Conservation (phyloP, 1,284 basidiomycete species). For the Vanrija pseudolonga region DNA sequence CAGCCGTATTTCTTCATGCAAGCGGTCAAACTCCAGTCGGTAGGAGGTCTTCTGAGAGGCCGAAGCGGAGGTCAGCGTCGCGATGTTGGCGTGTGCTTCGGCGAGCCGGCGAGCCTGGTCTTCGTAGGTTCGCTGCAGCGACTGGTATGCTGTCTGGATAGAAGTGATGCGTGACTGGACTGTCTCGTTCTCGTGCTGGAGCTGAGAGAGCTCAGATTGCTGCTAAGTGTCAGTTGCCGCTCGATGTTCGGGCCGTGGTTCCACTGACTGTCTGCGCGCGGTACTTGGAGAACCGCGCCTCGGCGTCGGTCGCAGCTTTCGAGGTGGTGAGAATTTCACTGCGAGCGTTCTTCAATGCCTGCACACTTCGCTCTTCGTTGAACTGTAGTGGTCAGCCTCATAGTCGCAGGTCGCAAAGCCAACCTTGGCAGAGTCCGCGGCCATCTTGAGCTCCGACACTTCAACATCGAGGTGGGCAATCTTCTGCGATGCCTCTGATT, state of each 20-base stretch:
- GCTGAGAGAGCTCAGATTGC: slow-evolving; percentile 38
- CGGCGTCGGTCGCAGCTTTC: slow-evolving; percentile 35
- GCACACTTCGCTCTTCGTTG: slow-evolving; percentile 37
- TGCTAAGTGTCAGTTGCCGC: slow-evolving; percentile 4
- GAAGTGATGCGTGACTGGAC: slow-evolving; percentile 30
- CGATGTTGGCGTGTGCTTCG: slow-evolving; percentile 41
- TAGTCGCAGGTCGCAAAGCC: neutral
- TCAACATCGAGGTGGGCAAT: slow-evolving; percentile 79
- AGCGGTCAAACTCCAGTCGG: slow-evolving; percentile 34
- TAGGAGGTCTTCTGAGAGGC: slow-evolving; percentile 40
- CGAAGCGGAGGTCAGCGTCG: slow-evolving; percentile 40
- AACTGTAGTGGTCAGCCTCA: slow-evolving; percentile 26
- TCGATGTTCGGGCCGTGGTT: no score
- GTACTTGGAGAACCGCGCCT: slow-evolving; percentile 40
- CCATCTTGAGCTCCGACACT: slow-evolving; percentile 82
- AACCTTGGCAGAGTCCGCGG: slow-evolving; percentile 42
- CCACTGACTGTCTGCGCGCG: slow-evolving; percentile 39
- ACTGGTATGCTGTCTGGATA: slow-evolving; percentile 27
- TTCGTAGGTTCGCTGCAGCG: slow-evolving; percentile 39
- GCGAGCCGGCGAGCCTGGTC: slow-evolving; percentile 39
- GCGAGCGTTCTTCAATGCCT: slow-evolving; percentile 36
- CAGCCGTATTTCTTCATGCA: slow-evolving; percentile 38
- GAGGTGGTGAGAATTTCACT: slow-evolving; percentile 34
- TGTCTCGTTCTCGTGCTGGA: slow-evolving; percentile 36
- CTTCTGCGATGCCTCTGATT: slow-evolving; percentile 53